phyloP scores from a whole-genome alignment of 2,329 filamentous ascomycete genomes.

The Tolypocladium guangdongense region DNA sequence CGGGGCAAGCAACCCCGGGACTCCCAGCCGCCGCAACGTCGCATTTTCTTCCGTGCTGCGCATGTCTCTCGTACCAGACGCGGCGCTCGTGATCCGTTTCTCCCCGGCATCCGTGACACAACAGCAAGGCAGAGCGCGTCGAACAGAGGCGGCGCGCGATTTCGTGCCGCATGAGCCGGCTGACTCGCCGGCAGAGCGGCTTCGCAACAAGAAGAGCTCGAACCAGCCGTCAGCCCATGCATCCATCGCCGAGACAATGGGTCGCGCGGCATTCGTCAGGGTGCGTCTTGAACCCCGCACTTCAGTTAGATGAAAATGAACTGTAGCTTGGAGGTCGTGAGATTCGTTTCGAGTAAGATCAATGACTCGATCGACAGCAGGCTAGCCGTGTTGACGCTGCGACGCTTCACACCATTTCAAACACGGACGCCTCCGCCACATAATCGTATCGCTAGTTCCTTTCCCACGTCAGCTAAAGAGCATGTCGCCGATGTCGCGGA shows the following conservation, averaged over 20 bases:
- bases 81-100: not conserved
- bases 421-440: too few relatives aligned
- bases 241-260: not conserved
- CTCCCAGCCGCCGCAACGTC: not conserved
- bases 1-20: not conserved
- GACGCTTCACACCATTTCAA: not conserved
- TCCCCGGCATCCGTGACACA: not conserved
- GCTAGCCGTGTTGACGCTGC: not conserved
- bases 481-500: not conserved
- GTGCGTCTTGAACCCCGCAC: not conserved
- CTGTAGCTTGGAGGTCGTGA: not conserved
- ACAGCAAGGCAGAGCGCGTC: not conserved
- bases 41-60: not conserved
- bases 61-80: not conserved
- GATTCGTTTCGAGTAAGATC: not conserved
- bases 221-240: not conserved
- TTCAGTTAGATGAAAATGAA: not conserved
- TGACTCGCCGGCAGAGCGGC: not conserved
- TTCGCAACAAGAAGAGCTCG: not conserved
- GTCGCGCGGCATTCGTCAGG: not conserved
- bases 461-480: not conserved
- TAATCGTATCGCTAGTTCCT: not conserved
- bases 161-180: too few relatives aligned
- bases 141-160: not conserved
- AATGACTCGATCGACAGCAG: not conserved